Percentiles rank a stretch among this genome's conserved stretches.
These are phyloP conservation scores for Kluyveromyces nonfermentans DNA, from an alignment of 805 yeast genomes.

Conservation along the genomic window DNA sequence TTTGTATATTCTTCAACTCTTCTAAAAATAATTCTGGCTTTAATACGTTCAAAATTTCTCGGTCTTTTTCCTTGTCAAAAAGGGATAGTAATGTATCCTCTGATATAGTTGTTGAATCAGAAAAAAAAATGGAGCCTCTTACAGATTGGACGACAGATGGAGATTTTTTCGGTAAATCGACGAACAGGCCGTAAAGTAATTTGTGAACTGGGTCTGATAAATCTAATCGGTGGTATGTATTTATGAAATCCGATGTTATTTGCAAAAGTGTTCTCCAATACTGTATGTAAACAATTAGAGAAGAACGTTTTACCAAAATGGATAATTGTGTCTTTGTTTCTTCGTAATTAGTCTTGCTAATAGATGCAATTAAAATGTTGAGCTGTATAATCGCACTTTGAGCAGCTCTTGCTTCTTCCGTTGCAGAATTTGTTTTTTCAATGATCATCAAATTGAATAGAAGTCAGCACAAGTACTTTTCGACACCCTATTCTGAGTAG, in stretches of 20 bases:
- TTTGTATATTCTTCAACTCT: slow-evolving; percentile 8
- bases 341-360: slow-evolving; percentile 14
- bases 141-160: slow-evolving; percentile 11
- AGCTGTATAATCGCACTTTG: slow-evolving; percentile 22
- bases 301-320: slow-evolving; percentile 18
- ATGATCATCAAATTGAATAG: not conserved
- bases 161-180: slow-evolving; percentile 11
- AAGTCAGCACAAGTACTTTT: not conserved
- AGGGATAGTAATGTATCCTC: not conserved
- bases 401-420: slow-evolving; percentile 18
- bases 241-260: slow-evolving; percentile 17
- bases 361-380: slow-evolving; percentile 20
- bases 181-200: slow-evolving; percentile 15
- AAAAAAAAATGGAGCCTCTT: slow-evolving; percentile 7
- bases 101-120: slow-evolving; percentile 3
- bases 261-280: slow-evolving; percentile 23
- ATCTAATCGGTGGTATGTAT: slow-evolving; percentile 8
- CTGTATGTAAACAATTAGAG: slow-evolving; percentile 13
- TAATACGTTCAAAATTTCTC: slow-evolving; percentile 9
- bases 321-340: slow-evolving; percentile 13
- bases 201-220: slow-evolving; percentile 14
- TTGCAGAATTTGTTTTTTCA: not conserved
- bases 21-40: slow-evolving; percentile 9
- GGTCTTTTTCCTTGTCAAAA: slow-evolving; percentile 4
- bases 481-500: not conserved